Conservation (phyloP, 2,329 filamentous ascomycete genomes). For the Rugonectria rugulosa region DNA sequence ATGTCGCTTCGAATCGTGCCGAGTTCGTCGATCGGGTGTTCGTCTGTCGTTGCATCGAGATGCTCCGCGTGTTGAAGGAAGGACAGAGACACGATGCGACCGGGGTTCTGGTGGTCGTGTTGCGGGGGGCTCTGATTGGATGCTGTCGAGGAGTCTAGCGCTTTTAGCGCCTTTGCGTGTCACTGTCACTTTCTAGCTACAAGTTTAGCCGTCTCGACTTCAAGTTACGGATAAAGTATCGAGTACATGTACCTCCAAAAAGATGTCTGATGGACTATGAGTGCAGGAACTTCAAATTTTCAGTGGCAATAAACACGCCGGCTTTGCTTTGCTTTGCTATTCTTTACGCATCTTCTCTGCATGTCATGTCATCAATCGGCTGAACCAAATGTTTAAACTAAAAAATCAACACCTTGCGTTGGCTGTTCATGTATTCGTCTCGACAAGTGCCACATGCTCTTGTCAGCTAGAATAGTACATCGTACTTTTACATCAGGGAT, state of each 20-base stretch:
- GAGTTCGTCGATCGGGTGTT: neutral
- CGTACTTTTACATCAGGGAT: conserved; percentile 11
- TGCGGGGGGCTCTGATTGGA: conserved; percentile 34
- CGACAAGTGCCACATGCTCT: conserved; percentile 6
- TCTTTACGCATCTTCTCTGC: too few species aligned
- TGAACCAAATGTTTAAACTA: neutral
- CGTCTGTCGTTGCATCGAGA: conserved; percentile 23
- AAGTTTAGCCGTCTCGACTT: neutral
- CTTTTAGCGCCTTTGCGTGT: conserved; percentile 6
- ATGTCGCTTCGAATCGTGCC: neutral
- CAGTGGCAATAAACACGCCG: too few species aligned
- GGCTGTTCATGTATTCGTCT: conserved; percentile 1
- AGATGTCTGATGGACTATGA: neutral
- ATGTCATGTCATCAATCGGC: too few species aligned
- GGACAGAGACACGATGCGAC: conserved; percentile 34
- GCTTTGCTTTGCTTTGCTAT: too few species aligned
- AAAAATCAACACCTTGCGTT: conserved; percentile 1
- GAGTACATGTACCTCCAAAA: too few species aligned
- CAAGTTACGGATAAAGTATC: too few species aligned
- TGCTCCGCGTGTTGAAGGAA: conserved; percentile 26
- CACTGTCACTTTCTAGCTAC: neutral
- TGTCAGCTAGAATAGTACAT: too few species aligned
- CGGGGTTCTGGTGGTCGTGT: conserved; percentile 33
- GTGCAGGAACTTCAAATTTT: neutral
- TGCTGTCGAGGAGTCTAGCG: conserved; percentile 16